Conservation (phyloP, 441 rosid genomes). For the Arabidopsis lyrata region DNA sequence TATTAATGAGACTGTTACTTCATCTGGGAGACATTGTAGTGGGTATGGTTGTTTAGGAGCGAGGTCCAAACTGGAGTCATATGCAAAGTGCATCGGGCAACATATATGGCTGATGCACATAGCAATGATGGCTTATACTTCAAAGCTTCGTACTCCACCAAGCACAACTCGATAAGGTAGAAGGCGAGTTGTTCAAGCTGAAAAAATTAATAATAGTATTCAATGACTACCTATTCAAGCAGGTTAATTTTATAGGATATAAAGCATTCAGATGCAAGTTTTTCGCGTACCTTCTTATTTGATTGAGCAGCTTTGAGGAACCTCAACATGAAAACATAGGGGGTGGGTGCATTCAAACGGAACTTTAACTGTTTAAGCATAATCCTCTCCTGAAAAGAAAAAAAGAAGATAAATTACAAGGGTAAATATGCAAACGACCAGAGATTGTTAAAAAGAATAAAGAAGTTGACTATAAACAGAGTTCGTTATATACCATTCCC, state of each 20-base stretch:
- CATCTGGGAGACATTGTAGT: slow-evolving; percentile 65
- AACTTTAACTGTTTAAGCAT: slow-evolving; percentile 80
- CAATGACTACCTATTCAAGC: slow-evolving; percentile 12
- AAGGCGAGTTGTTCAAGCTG: slow-evolving; percentile 90
- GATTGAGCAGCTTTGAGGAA: slow-evolving; percentile 94
- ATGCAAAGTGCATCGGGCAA: slow-evolving; percentile 78
- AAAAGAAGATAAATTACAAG: slow-evolving; percentile 7
- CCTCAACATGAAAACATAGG: slow-evolving; percentile 93
- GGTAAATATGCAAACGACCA: slow-evolving; percentile 6
- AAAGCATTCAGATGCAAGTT: slow-evolving; percentile 13
- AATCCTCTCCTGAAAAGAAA: slow-evolving; percentile 72
- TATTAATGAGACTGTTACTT: slow-evolving; percentile 50
- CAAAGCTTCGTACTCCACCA: slow-evolving; percentile 85
- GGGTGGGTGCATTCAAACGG: slow-evolving; percentile 85
- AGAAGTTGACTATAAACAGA: not conserved
- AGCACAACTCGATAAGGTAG: slow-evolving; percentile 82
- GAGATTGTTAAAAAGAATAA: not conserved
- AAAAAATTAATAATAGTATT: slow-evolving; percentile 17
- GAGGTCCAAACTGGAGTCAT: slow-evolving; percentile 79
- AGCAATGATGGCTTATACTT: slow-evolving; percentile 80
- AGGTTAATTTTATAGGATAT: not conserved
- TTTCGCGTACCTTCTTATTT: slow-evolving; percentile 60
- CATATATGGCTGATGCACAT: slow-evolving; percentile 89
- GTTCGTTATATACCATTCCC: slow-evolving; percentile 57
- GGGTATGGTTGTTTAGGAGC: slow-evolving; percentile 67